Conservation (phyloP, 805 yeast genomes). For the Candida patagonica region DNA sequence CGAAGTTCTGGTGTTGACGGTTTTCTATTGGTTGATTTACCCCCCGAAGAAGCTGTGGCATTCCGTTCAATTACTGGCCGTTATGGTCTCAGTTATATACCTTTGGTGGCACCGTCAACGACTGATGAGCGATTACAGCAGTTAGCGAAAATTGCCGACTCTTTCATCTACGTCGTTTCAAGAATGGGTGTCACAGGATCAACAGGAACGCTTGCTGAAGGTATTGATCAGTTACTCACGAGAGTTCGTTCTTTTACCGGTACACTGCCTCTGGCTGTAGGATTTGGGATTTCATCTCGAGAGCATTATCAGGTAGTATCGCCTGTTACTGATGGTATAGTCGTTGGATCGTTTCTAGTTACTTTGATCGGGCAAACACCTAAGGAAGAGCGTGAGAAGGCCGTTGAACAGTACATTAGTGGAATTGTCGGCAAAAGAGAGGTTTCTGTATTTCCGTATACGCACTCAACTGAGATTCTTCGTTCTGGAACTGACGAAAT, state of each 20-base stretch:
- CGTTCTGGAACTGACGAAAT: conserved; percentile 6
- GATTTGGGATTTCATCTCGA: conserved; percentile 93
- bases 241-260: conserved; percentile 72
- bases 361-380: conserved; percentile 57
- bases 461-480: background rate
- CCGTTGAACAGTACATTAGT: conserved; percentile 59
- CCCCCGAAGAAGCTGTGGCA: conserved; percentile 93
- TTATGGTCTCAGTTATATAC: conserved; percentile 73
- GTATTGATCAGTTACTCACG: conserved; percentile 57
- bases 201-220: conserved; percentile 48
- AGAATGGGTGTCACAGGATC: conserved; percentile 99
- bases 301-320: conserved; percentile 82
- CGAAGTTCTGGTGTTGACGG: conserved; percentile 90
- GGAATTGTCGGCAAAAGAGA: conserved; percentile 51
- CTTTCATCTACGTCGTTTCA: conserved; percentile 92
- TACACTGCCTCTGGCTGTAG: conserved; percentile 81
- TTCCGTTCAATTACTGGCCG: conserved; percentile 65
- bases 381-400: conserved; percentile 41
- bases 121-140: conserved; percentile 78
- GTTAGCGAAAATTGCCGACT: conserved; percentile 80
- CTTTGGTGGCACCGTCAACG: conserved; percentile 94
- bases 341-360: conserved; percentile 83
- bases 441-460: conserved; percentile 10
- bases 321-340: conserved; percentile 83
- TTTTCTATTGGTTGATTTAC: conserved; percentile 87